Evolutionary conservation across 1,284 basidiomycete species (phyloP).

Genomic region (Pseudozyma sp.): DNA sequence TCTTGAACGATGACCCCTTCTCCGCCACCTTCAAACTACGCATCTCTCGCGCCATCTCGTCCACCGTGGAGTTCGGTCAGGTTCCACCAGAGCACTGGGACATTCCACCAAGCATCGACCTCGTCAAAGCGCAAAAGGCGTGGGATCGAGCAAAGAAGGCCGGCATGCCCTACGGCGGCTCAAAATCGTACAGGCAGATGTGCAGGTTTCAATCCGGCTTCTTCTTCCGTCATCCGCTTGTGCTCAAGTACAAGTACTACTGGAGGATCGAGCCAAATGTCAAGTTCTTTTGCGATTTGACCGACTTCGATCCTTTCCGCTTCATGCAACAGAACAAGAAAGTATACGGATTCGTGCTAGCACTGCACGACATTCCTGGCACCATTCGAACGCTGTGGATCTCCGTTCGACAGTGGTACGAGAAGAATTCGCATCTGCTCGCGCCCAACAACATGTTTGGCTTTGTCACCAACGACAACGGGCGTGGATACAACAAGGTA

Average conservation of each 20-base stretch:
- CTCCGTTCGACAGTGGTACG: conserved; percentile 77
- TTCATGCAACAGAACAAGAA: conserved; percentile 85
- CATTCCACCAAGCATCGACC: conserved; percentile 78
- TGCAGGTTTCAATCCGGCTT: conserved; percentile 94
- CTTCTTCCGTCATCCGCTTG: conserved; percentile 68
- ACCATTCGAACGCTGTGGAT: conserved; percentile 84
- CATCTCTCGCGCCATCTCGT: conserved; percentile 61
- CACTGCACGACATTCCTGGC: conserved; percentile 80
- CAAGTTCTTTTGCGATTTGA: conserved; percentile 80
- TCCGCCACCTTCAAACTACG: conserved; percentile 68
- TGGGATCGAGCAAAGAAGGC: conserved; percentile 77
- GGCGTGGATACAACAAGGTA: conserved; percentile 72
- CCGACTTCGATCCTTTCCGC: conserved; percentile 83
- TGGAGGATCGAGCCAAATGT: conserved; percentile 87
- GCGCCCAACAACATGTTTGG: conserved; percentile 78
- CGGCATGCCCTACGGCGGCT: conserved; percentile 86
- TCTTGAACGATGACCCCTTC: conserved; percentile 69
- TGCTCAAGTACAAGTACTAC: conserved; percentile 88
- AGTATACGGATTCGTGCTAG: conserved; percentile 79
- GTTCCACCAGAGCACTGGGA: conserved; percentile 85
- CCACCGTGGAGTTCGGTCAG: conserved; percentile 76
- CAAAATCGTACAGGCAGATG: conserved; percentile 73
- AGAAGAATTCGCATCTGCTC: conserved; percentile 77
- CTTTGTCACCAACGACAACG: conserved; percentile 81
- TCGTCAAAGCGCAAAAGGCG: conserved; percentile 76